Base-by-base conservation (phyloP, 768 basidiomycete species). In the Tricholoma bakamatsutake region DNA sequence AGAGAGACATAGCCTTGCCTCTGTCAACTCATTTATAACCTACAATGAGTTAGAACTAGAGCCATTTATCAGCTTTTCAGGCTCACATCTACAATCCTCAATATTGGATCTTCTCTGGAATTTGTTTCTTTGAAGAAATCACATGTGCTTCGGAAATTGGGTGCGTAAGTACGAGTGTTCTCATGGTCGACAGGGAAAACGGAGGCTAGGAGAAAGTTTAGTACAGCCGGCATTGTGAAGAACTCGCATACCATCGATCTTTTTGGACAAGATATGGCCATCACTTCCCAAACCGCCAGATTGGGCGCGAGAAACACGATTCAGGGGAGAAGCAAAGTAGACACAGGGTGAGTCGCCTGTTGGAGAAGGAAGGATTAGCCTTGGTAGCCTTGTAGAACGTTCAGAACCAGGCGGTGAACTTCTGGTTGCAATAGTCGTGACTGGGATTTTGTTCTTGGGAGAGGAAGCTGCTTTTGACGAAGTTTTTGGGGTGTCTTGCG, bases 1-100 rank as follows among this genome's bases (percentile, higher is more conserved):
- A 9, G 35, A 46, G 12, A 42, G 15, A 17, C 52, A 10, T 10
- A 10, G 24, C 47, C 61, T 40, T 63, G 75, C 83, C 62, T 77
- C 63, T 50, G 79, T 75, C 13, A 86, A 78, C 58, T 81, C 73
- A 30, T 73, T 66, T 52, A 85, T 67, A 52, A 80, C 69, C 82
- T 84, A 51, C 34, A 15, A 53, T 34, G 50, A 15, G 8, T 34
- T 11, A 47, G 31, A 54, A 31, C 39, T 46, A 28, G 18, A n/a
- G 28, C 31, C 28, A 46, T 27, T 27, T 8, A 13, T 6, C 12
- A 6, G 18, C 5, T 10, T 28, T 17, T 6, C 3, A 18, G 11
- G 56, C 69, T 67, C 59, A 80, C 82, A 55, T 76, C 70, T 33
- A 77, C 66, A 53, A 84, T 81, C 39, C 52, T 52, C 21, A 54